A percentile compares a stretch with the other conserved stretches of the same genome.
Conservation (phyloP, 495 filamentous ascomycete genomes). For the Talaromyces liani region DNA sequence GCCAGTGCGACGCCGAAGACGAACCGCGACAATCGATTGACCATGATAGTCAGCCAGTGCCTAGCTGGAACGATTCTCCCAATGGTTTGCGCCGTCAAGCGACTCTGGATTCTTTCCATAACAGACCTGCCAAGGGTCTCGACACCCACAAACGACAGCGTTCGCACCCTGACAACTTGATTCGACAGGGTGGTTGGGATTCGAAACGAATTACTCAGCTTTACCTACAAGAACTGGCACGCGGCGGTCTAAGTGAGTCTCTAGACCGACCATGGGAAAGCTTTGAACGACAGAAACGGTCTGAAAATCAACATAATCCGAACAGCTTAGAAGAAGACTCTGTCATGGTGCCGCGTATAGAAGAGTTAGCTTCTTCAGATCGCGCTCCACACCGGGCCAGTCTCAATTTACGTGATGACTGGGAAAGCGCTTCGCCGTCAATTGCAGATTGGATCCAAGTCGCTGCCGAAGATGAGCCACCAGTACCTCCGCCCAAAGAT, state of each 20-base stretch:
- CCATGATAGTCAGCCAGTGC: background rate
- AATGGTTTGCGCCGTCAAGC: background rate
- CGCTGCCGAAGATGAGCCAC: slow-evolving; percentile 32
- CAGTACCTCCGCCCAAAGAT: slow-evolving; percentile 11
- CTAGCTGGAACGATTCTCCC: background rate
- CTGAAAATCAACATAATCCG: background rate
- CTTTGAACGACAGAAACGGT: background rate
- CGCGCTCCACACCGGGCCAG: slow-evolving; percentile 30
- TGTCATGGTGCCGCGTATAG: slow-evolving; percentile 24
- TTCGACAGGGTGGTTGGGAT: slow-evolving; percentile 45
- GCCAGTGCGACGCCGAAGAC: slow-evolving; percentile 30
- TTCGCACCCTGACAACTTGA: slow-evolving; percentile 36
- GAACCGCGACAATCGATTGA: background rate
- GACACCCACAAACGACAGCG: slow-evolving; percentile 9
- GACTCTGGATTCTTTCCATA: slow-evolving; percentile 1
- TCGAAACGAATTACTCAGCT: slow-evolving; percentile 45
- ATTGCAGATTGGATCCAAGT: slow-evolving; percentile 49
- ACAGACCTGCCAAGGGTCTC: slow-evolving; percentile 14
- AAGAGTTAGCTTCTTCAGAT: slow-evolving; percentile 16
- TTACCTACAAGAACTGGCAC: slow-evolving; percentile 44
- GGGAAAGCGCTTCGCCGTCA: slow-evolving; percentile 48
- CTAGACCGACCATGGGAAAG: slow-evolving; percentile 2
- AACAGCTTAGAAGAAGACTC: slow-evolving; percentile 31
- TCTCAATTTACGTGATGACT: slow-evolving; percentile 41
- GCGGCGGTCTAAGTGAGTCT: slow-evolving; percentile 23